These are phyloP conservation scores for Euphrasia confusa DNA, from an alignment of 257 asterid species.

Conservation along the genomic window DNA sequence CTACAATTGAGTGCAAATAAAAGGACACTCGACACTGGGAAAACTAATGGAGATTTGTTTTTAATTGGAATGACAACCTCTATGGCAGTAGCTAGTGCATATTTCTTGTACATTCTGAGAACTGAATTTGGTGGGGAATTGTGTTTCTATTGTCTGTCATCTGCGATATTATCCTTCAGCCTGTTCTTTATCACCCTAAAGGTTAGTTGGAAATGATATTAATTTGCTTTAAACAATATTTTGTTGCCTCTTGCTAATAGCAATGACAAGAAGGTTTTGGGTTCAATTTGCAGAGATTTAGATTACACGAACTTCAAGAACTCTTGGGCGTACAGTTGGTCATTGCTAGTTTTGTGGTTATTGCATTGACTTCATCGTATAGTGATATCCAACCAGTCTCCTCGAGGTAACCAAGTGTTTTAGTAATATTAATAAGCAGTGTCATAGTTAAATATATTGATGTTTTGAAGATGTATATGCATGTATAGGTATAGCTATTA, in stretches of 20 bases:
- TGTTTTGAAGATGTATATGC: neutral
- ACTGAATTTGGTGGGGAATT: slow-evolving; percentile 69
- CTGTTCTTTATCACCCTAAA: slow-evolving; percentile 62
- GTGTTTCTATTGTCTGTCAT: slow-evolving; percentile 76
- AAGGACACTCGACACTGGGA: slow-evolving; percentile 37
- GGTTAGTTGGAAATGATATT: slow-evolving; percentile 40
- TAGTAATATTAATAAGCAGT: neutral
- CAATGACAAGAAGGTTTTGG: slow-evolving; percentile 30
- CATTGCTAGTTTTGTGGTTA: slow-evolving; percentile 58
- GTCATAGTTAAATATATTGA: neutral
- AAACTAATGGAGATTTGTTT: slow-evolving; percentile 46
- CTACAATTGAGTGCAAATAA: slow-evolving; percentile 48
- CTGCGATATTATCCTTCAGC: slow-evolving; percentile 70
- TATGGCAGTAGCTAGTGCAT: slow-evolving; percentile 90
- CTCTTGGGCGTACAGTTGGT: slow-evolving; percentile 60
- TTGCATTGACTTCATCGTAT: slow-evolving; percentile 63
- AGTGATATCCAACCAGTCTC: slow-evolving; percentile 42
- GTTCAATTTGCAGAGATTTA: slow-evolving; percentile 40
- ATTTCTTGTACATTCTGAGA: slow-evolving; percentile 79
- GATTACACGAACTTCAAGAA: slow-evolving; percentile 45
- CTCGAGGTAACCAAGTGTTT: slow-evolving; percentile 45
- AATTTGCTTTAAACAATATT: slow-evolving; percentile 14
- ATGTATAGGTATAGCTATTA: too few relatives aligned
- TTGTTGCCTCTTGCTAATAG: slow-evolving; percentile 12
- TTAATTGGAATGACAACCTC: slow-evolving; percentile 71